A percentile compares a stretch with the other conserved stretches of the same genome.
Evolutionary conservation across 352 stramenopile species (phyloP).

Genomic region (Aphanomyces invadans): DNA sequence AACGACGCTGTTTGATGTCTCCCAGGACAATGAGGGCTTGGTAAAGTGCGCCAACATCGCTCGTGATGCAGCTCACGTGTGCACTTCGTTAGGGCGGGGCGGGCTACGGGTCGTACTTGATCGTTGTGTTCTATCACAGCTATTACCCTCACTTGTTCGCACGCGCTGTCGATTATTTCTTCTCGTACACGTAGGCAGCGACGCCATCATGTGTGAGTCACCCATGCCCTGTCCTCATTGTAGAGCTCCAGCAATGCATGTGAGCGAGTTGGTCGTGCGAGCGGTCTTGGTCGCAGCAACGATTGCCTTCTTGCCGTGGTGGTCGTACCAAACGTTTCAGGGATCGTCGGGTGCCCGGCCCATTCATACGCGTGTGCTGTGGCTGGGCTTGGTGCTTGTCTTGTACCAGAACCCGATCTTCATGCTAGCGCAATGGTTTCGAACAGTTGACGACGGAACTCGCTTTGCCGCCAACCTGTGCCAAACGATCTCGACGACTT

Average conservation of each 20-base stretch:
- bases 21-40: slow-evolving; percentile 50
- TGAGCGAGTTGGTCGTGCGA: slow-evolving; percentile 64
- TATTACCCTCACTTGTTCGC: slow-evolving; percentile 72
- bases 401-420: slow-evolving; percentile 81
- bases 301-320: slow-evolving; percentile 58
- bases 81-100: slow-evolving; percentile 38
- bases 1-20: slow-evolving; percentile 58
- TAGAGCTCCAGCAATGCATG: slow-evolving; percentile 59
- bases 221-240: not conserved
- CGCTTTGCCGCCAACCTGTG: slow-evolving; percentile 57
- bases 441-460: slow-evolving; percentile 45
- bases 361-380: slow-evolving; percentile 67
- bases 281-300: slow-evolving; percentile 47
- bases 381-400: slow-evolving; percentile 58
- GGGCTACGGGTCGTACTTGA: slow-evolving; percentile 55
- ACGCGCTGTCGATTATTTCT: slow-evolving; percentile 57
- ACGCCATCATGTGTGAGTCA: not conserved
- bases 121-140: slow-evolving; percentile 51
- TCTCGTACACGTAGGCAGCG: slow-evolving; percentile 64
- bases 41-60: too few species aligned
- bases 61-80: too few species aligned
- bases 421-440: slow-evolving; percentile 47
- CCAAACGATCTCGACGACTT: slow-evolving; percentile 60
- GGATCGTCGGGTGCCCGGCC: slow-evolving; percentile 37
- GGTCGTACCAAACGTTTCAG: slow-evolving; percentile 52